These are phyloP conservation scores for Macrophomina tecta DNA, from an alignment of 2,329 filamentous ascomycete species.

Conservation along the genomic window DNA sequence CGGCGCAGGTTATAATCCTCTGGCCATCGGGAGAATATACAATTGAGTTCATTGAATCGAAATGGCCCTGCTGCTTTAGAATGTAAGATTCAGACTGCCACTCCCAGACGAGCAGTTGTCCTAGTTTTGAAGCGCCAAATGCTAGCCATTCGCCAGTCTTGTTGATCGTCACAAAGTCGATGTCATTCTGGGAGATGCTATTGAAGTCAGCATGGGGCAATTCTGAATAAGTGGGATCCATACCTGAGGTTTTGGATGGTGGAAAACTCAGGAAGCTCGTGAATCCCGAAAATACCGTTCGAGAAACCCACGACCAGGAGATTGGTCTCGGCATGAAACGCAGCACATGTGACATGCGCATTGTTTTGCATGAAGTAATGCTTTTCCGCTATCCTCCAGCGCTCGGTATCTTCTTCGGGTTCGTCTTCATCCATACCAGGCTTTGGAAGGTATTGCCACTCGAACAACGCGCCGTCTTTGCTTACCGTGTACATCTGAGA, in stretches of 20 bases:
- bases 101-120: conserved; percentile 97
- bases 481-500: conserved; percentile 85
- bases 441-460: conserved; percentile 81
- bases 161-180: conserved; percentile 94
- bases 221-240: neutral
- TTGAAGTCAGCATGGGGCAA: conserved; percentile 39
- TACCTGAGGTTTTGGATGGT: conserved; percentile 82
- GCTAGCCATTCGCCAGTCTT: conserved; percentile 95
- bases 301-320: conserved; percentile 97
- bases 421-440: conserved; percentile 58
- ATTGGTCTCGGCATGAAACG: conserved; percentile 84
- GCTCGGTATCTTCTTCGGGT: conserved; percentile 69
- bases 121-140: conserved; percentile 92
- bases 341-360: conserved; percentile 85
- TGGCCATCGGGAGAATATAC: conserved; percentile 94
- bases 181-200: conserved; percentile 95
- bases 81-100: conserved; percentile 99
- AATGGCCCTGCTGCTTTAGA: conserved; percentile 95
- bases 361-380: conserved; percentile 95
- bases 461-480: conserved; percentile 95
- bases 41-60: conserved; percentile 92
- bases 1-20: conserved; percentile 88
- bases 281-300: conserved; percentile 89
- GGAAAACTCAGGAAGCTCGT: conserved; percentile 95
- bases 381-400: conserved; percentile 89